Conservation (phyloP, 148 eudicot species). For the Selenicereus undatus region DNA sequence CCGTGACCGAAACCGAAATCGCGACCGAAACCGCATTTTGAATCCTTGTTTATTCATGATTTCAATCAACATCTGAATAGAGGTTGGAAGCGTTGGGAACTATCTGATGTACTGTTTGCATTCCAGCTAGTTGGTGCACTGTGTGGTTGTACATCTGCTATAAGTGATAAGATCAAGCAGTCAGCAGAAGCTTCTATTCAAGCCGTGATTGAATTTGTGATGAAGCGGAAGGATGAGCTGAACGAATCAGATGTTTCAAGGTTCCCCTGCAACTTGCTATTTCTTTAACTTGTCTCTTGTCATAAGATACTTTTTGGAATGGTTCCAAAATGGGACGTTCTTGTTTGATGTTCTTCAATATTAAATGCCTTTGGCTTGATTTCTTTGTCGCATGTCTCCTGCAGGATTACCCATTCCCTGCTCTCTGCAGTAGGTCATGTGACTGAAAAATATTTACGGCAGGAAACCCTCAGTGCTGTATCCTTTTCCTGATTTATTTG, state of each 20-base stretch:
- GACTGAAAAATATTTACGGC: constrained; percentile 80
- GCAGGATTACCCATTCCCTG: constrained; percentile 93
- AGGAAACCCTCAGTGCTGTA: constrained; percentile 93
- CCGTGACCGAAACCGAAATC: too few species aligned
- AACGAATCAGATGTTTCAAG: constrained; percentile 82
- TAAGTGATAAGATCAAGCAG: constrained; percentile 87
- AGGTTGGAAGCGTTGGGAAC: neutral
- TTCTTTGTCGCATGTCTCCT: constrained; percentile 17
- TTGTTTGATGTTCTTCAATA: neutral
- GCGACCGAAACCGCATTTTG: too few species aligned
- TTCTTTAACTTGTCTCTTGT: neutral
- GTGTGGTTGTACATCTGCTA: constrained; percentile 69
- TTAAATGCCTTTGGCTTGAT: neutral
- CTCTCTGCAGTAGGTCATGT: constrained; percentile 79
- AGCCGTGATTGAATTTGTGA: constrained; percentile 77
- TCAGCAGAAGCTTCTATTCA: constrained; percentile 97
- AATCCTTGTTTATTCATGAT: too few species aligned
- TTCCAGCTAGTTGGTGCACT: constrained; percentile 84
- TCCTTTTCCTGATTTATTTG: constrained; percentile 36
- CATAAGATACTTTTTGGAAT: neutral
- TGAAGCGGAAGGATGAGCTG: constrained; percentile 78
- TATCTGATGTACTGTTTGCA: constrained; percentile 11
- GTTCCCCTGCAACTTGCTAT: constrained; percentile 30
- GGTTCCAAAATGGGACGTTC: neutral
- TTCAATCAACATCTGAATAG: neutral